A percentile compares a stretch with the other conserved stretches of the same genome.
These are phyloP conservation scores for Leonotis leonurus DNA, from an alignment of 257 asterid species.

Conservation along the genomic window DNA sequence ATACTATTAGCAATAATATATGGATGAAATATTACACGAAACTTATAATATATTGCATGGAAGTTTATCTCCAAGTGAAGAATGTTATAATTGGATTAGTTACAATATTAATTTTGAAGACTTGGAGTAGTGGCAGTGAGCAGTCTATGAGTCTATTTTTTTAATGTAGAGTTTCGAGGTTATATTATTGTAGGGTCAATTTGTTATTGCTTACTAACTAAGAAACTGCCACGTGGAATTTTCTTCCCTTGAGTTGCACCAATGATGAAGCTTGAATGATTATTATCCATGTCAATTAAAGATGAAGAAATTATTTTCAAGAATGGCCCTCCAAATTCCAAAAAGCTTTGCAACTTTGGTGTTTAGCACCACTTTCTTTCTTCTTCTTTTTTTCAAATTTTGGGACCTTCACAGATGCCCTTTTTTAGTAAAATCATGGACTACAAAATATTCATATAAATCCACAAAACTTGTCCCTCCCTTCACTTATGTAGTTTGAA, in stretches of 20 bases:
- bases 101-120: neutral
- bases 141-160: neutral
- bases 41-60: too few species aligned
- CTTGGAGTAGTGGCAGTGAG: neutral
- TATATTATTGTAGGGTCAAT: conserved; percentile 9
- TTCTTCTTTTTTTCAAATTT: too few species aligned
- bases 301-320: conserved; percentile 15
- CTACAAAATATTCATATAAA: neutral
- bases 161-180: neutral
- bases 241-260: conserved; percentile 8
- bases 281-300: conserved; percentile 26
- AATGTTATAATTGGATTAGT: neutral
- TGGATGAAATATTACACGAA: too few species aligned
- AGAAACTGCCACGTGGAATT: conserved; percentile 41
- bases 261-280: too few species aligned
- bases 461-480: neutral
- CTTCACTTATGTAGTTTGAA: neutral
- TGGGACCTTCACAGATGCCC: neutral
- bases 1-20: too few species aligned
- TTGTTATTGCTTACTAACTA: conserved; percentile 46
- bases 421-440: conserved; percentile 3
- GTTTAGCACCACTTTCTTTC: conserved; percentile 6
- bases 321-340: conserved; percentile 11
- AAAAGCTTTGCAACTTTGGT: conserved; percentile 3
- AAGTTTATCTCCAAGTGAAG: too few species aligned